Percentiles rank a stretch among this genome's conserved stretches.
These are phyloP conservation scores for Daedaleopsis sinensis DNA, from an alignment of 768 basidiomycete genomes.

Conservation along the genomic window DNA sequence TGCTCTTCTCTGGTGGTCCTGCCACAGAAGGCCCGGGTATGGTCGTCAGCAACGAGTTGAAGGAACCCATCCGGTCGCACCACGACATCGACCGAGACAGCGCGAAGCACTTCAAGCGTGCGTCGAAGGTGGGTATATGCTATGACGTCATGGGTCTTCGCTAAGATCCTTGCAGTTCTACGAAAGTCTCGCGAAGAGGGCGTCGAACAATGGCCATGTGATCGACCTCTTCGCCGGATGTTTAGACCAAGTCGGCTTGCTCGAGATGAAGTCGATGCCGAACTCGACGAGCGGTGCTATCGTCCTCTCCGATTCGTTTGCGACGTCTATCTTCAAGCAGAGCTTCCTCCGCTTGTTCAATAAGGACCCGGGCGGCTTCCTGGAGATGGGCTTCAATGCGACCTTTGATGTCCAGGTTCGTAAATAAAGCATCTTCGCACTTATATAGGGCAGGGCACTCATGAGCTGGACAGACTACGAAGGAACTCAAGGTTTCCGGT, in stretches of 20 bases:
- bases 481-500: slow-evolving; percentile 97
- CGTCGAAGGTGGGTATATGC: slow-evolving; percentile 72
- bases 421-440: background rate
- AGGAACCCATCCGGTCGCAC: slow-evolving; percentile 97
- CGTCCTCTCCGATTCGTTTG: slow-evolving; percentile 94
- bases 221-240: slow-evolving; percentile 97
- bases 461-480: slow-evolving; percentile 72
- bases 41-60: slow-evolving; percentile 94
- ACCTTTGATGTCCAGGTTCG: slow-evolving; percentile 95
- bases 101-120: slow-evolving; percentile 96
- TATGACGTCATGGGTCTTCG: background rate
- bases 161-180: slow-evolving; percentile 71
- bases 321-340: slow-evolving; percentile 98
- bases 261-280: slow-evolving; percentile 96
- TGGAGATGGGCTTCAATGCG: slow-evolving; percentile 98
- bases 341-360: slow-evolving; percentile 91
- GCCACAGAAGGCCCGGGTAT: slow-evolving; percentile 96
- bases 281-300: slow-evolving; percentile 98
- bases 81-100: slow-evolving; percentile 98
- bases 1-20: slow-evolving; percentile 95
- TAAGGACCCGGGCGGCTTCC: slow-evolving; percentile 89
- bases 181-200: slow-evolving; percentile 90
- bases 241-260: slow-evolving; percentile 94
- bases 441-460: slow-evolving; percentile 1
- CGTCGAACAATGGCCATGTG: slow-evolving; percentile 91